phyloP scores from a whole-genome alignment of 371 early-diverging fungal genomes.

The Mortierella polycephala region DNA sequence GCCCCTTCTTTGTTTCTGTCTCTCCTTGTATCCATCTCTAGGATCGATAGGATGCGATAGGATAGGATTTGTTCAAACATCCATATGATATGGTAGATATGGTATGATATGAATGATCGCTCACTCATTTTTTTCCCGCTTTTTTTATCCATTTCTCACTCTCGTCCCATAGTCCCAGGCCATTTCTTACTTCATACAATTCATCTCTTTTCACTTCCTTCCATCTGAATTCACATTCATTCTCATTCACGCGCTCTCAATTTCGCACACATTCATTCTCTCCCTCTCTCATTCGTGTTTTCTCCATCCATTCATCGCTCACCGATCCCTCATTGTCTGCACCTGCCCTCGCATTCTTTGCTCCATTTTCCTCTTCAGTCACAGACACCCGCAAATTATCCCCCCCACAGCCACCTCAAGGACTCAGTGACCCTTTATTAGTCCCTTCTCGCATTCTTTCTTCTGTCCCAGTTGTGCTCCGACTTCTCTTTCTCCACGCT shows the following conservation, averaged over 20 bases:
- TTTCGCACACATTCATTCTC: neutral
- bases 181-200: too few species aligned
- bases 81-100: too few species aligned
- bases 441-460: neutral
- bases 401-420: constrained; percentile 1
- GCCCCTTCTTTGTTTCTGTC: too few species aligned
- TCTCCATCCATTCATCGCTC: neutral
- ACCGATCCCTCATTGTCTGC: neutral
- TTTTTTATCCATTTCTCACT: neutral
- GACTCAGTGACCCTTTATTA: neutral
- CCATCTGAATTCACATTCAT: too few species aligned
- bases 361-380: neutral
- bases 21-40: too few species aligned
- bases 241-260: too few species aligned
- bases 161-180: neutral
- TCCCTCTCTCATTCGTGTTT: neutral
- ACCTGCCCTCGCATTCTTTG: neutral
- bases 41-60: too few species aligned
- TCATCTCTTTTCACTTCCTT: too few species aligned
- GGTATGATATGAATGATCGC: too few species aligned
- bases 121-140: neutral
- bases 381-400: neutral
- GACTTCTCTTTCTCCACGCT: neutral
- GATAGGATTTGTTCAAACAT: too few species aligned
- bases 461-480: neutral